A percentile compares a stretch with the other conserved stretches of the same genome.
Evolutionary conservation across 495 filamentous ascomycete genomes (phyloP).

Genomic region (Cenococcum geophilum): DNA sequence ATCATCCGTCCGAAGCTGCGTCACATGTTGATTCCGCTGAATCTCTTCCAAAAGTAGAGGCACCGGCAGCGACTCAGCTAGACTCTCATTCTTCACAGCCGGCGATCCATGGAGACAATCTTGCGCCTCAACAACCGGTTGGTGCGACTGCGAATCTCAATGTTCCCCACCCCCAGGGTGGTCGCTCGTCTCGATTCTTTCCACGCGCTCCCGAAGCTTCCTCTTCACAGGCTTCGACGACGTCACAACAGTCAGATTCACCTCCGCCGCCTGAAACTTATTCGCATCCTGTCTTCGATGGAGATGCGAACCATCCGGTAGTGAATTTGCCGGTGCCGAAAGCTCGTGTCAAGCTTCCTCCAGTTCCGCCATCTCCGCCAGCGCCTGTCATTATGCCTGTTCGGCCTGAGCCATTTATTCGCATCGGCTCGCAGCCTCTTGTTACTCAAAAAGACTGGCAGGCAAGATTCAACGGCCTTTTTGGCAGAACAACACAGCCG

Average conservation of each 20-base stretch:
- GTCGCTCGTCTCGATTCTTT: conserved; percentile 29
- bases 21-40: neutral
- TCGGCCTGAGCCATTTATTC: conserved; percentile 2
- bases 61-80: neutral
- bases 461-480: conserved; percentile 28
- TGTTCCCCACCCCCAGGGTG: neutral
- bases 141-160: conserved; percentile 1
- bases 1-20: neutral
- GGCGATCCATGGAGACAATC: neutral
- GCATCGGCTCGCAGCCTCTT: conserved; percentile 24
- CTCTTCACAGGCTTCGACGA: conserved; percentile 1
- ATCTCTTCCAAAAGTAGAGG: neutral
- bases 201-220: conserved; percentile 9
- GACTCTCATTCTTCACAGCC: conserved; percentile 12
- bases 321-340: conserved; percentile 37
- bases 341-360: conserved; percentile 36
- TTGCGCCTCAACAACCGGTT: conserved; percentile 9
- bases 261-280: conserved; percentile 37
- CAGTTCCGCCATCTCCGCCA: conserved; percentile 16
- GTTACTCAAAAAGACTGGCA: conserved; percentile 28
- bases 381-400: conserved; percentile 23
- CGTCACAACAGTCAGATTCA: conserved; percentile 18
- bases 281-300: conserved; percentile 34
- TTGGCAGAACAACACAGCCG: conserved; percentile 18
- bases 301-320: conserved; percentile 28